Evolutionary conservation across 208 protist genomes (phyloP), one percentile per base, ranked within the genome.

Genomic region (Zelonia costaricensis): DNA sequence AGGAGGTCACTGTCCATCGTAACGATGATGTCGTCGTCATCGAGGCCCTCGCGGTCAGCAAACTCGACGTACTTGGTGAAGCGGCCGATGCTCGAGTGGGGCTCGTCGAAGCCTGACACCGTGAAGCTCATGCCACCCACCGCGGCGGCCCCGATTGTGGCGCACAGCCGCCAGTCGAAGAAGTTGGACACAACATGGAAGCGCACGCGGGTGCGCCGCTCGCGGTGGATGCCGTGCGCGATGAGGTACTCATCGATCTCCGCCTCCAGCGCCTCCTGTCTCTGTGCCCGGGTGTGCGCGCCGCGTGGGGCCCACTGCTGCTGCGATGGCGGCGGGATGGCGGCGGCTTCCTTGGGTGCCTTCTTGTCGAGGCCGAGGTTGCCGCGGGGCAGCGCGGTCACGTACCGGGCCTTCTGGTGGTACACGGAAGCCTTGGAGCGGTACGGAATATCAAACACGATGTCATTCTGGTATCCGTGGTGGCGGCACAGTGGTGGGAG

Each of bases 11-110:
- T 74, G 56, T 79, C 73, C 16, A 68, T 18, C 8, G 61, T 58
- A 12, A 79, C 57, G 15, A 79, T 57, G 20, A 79, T 64, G 46
- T 79, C 73, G 1, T 74, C 65, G 42, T 79, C 73, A 0, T 22
- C 27, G 30, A 79, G 57, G 4, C 61, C 67, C 47, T 79, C 73
- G 10, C 30, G 43, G 8, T 51, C 35, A 13, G 74, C 70, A 35
- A 68, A 79, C 22, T 74, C 58, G 7, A 79, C 25, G 33, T 71
- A 73, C 20, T 8, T 38, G 23, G 58, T 16, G 39, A 71, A 73
- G 48, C 73, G 73, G n/a, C 9, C 25, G 43, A 74, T 31, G 48
- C 74, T 66, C 23, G 61, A 62, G 73, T 79, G 74, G 51, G 67
- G 22, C 22, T 9, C 5, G 23, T 74, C 33, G 49, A 68, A 66